These are phyloP conservation scores for Magnaporthales sp. DNA, from an alignment of 2,329 filamentous ascomycete genomes.

Conservation along the genomic window DNA sequence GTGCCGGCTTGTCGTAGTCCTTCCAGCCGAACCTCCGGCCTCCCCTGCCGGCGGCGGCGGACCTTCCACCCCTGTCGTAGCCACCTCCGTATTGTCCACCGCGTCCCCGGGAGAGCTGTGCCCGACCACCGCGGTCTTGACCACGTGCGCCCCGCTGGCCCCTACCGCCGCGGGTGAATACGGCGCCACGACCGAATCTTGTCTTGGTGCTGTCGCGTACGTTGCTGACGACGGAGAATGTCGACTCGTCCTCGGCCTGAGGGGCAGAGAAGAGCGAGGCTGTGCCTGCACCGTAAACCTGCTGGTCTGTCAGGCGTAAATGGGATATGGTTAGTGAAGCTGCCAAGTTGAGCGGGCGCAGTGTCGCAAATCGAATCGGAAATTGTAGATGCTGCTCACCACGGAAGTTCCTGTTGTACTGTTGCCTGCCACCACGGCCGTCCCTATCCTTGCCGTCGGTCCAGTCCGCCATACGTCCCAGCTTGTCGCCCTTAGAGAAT, in stretches of 20 bases:
- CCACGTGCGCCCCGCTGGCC: constrained; percentile 67
- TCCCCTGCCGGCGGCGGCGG: constrained; percentile 59
- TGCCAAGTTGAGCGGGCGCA: neutral
- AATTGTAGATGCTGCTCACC: constrained; percentile 42
- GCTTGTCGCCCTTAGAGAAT: constrained; percentile 97
- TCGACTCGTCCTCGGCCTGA: constrained; percentile 87
- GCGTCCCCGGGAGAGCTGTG: constrained; percentile 62
- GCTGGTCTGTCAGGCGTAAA: constrained; percentile 58
- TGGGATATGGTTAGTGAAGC: neutral
- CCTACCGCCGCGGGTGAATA: constrained; percentile 73
- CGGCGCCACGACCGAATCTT: constrained; percentile 80
- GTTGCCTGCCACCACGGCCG: constrained; percentile 65
- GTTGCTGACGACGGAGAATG: constrained; percentile 97
- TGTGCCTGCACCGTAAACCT: constrained; percentile 88
- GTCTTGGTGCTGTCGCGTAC: constrained; percentile 77
- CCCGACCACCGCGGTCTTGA: constrained; percentile 46
- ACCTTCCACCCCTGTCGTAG: constrained; percentile 67
- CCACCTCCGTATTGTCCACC: constrained; percentile 51
- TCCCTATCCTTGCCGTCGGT: constrained; percentile 86
- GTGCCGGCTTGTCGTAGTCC: constrained; percentile 95
- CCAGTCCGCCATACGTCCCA: constrained; percentile 99
- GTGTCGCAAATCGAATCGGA: neutral
- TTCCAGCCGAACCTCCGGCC: constrained; percentile 95
- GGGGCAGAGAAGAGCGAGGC: constrained; percentile 85
- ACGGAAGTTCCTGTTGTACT: constrained; percentile 90